Evolutionary conservation across 805 yeast species (phyloP).

Genomic region (Cyberlindnera xylosilytica): DNA sequence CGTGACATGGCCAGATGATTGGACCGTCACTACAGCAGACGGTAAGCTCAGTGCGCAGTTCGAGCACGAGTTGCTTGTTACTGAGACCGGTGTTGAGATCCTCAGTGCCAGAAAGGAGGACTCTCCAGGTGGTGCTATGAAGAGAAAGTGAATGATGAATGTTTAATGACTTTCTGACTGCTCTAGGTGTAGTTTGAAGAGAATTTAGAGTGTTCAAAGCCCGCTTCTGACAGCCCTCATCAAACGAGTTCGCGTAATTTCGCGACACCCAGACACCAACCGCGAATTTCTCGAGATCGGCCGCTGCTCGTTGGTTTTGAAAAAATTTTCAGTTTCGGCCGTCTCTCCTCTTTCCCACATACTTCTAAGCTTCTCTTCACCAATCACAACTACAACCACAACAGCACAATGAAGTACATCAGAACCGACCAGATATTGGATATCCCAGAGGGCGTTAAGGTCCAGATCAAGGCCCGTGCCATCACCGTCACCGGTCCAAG

Average conservation of each 20-base stretch:
- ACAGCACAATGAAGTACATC: constrained; percentile 67
- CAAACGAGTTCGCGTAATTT: no score
- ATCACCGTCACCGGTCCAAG: constrained; percentile 96
- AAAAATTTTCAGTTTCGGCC: constrained; percentile 4
- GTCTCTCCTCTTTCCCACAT: neutral
- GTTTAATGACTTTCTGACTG: no score
- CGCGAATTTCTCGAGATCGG: no score
- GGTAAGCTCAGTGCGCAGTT: constrained; percentile 92
- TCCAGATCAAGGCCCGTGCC: constrained; percentile 86
- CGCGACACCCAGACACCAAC: no score
- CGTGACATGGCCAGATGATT: constrained; percentile 92
- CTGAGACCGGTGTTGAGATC: constrained; percentile 91
- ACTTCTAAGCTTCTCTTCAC: neutral
- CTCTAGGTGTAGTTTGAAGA: no score
- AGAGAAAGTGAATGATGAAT: constrained; percentile 46
- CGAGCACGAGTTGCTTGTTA: constrained; percentile 88
- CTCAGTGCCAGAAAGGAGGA: constrained; percentile 74
- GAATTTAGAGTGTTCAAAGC: no score
- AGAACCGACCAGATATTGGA: constrained; percentile 82
- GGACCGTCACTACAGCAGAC: constrained; percentile 92
- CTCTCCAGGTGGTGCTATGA: constrained; percentile 87
- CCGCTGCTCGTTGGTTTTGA: no score
- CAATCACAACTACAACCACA: neutral
- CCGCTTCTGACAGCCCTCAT: no score
- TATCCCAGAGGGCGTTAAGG: constrained; percentile 90